Conservation (phyloP, 176 grass and related monocot species). For the Triticum turgidum region DNA sequence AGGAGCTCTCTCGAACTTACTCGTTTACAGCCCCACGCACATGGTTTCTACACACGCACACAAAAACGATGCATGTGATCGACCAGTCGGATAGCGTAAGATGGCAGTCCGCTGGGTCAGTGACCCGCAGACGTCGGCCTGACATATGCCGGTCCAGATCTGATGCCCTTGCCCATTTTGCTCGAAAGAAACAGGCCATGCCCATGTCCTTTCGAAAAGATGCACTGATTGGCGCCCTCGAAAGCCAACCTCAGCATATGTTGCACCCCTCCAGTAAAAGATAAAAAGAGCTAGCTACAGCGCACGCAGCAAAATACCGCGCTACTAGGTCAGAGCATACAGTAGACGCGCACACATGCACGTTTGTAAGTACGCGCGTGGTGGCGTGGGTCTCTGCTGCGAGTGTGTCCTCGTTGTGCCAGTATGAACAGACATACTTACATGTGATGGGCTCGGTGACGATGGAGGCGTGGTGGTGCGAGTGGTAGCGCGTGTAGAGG, state of each 20-base stretch:
- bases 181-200: not conserved
- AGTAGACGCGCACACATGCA: not conserved
- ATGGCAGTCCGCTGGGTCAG: no score
- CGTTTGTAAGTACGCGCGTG: not conserved
- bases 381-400: not conserved
- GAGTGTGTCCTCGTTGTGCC: no score
- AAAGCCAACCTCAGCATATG: not conserved
- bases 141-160: not conserved
- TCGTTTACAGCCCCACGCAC: no score
- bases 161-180: not conserved
- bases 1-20: no score
- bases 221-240: not conserved
- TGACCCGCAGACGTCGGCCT: not conserved
- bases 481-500: conserved; percentile 67
- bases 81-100: no score
- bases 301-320: no score
- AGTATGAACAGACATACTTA: not conserved
- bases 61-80: no score
- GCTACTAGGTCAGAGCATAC: not conserved
- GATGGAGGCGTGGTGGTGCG: conserved; percentile 60
- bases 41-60: no score
- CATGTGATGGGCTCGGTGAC: conserved; percentile 78
- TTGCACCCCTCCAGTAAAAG: not conserved
- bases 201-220: not conserved
- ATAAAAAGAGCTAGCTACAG: not conserved